These are phyloP conservation scores for Boechera retrofracta DNA, from an alignment of 345 rosid species.

Conservation along the genomic window DNA sequence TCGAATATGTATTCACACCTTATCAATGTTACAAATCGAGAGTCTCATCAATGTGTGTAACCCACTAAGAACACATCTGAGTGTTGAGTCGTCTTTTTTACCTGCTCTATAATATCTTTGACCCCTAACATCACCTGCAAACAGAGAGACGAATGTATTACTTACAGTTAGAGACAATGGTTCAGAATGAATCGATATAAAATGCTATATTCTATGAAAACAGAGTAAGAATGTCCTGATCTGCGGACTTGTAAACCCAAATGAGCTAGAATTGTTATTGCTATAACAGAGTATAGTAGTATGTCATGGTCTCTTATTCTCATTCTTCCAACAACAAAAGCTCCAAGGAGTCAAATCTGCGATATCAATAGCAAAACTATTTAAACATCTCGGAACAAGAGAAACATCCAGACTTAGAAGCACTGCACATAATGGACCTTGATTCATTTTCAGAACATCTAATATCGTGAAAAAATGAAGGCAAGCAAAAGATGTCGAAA, in stretches of 20 bases:
- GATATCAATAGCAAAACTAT: constrained; percentile 3
- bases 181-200: neutral
- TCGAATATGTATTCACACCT: constrained; percentile 51
- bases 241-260: constrained; percentile 50
- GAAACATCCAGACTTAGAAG: constrained; percentile 10
- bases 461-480: no score
- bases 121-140: constrained; percentile 34
- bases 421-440: neutral
- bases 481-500: no score
- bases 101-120: constrained; percentile 54
- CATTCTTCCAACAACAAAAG: constrained; percentile 1
- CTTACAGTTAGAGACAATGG: neutral
- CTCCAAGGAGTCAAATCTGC: constrained; percentile 19
- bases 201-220: constrained; percentile 12
- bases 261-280: constrained; percentile 19
- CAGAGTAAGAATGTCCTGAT: constrained; percentile 40
- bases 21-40: constrained; percentile 13
- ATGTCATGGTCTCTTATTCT: neutral
- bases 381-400: neutral
- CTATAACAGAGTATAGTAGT: neutral
- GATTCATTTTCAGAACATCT: no score
- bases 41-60: constrained; percentile 6
- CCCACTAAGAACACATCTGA: constrained; percentile 52
- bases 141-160: neutral
- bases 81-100: constrained; percentile 9